Base-by-base conservation (phyloP, 1,284 basidiomycete genomes). In the Apiotrichum domesticum region DNA sequence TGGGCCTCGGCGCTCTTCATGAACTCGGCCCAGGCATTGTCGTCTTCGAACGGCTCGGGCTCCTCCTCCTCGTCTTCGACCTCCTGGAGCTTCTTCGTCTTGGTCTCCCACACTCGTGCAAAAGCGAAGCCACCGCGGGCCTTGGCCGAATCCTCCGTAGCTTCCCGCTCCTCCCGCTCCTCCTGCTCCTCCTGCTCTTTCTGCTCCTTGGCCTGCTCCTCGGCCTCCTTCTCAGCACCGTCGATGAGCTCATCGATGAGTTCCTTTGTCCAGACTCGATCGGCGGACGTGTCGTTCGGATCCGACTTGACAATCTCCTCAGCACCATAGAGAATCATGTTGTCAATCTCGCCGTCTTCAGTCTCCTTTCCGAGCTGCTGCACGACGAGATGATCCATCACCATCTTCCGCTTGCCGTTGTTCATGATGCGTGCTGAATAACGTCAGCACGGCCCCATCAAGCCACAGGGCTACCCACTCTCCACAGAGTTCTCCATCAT, bases 401-500 rank as follows among this genome's bases (percentile, higher is more conserved):
- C 86, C 43, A 94, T 82, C 73, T 94, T 95, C 78, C 88, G 89
- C 79, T 93, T 93, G 35, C 88, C 89, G 15, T 85, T 84, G 74
- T 89, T 85, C 75, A 93, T 83, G 65, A 93, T 95, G 47, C 85
- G 85, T 67, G 91, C 91, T 92, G 65, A 34, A 13, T 42, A 55
- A 47, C 37, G 11, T 3, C 21, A 40, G 11, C 13, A 43, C 41
- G 41, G n/a, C 14, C 15, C 6, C 3, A n/a, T 7, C 4, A 1
- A 1, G 34, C 5, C 45, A 6, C 15, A 13, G 40, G 8, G 6
- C n/a, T 51, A 63, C 74, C 49, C 61, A 86, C 90, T 90, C 82
- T 95, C 91, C 5, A 90, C 87, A 5, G 88, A 88, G 56, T 87
- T 84, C 70, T 91, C 91, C 49, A 87, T 84, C 89, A 94, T 92